phyloP scores from a whole-genome alignment of 495 filamentous ascomycete genomes.

The Aspergillus campestris region DNA sequence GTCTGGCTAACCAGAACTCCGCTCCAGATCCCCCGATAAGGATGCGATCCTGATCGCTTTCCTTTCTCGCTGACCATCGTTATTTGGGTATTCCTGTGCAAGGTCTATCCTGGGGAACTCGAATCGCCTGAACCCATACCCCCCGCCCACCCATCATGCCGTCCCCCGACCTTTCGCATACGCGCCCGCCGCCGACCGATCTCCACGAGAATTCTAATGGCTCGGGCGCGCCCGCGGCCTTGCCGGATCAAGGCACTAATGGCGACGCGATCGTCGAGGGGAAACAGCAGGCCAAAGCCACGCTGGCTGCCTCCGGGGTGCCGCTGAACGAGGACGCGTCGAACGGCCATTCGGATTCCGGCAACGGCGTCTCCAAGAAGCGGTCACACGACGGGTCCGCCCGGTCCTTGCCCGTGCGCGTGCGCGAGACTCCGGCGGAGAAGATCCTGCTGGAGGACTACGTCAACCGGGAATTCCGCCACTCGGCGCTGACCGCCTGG shows the following conservation, averaged over 20 bases:
- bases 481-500: constrained; percentile 46
- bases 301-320: constrained; percentile 43
- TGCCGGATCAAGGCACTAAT: constrained; percentile 19
- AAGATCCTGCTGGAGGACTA: constrained; percentile 66
- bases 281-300: constrained; percentile 52
- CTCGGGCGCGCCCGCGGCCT: constrained; percentile 16
- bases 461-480: constrained; percentile 64
- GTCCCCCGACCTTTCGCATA: constrained; percentile 27
- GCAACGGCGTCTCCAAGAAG: constrained; percentile 38
- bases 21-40: constrained; percentile 18
- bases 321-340: constrained; percentile 18
- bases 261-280: constrained; percentile 43
- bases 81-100: background rate
- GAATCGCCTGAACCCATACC: background rate
- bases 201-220: constrained; percentile 17
- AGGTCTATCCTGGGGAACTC: constrained; percentile 12
- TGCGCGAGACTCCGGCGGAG: constrained; percentile 34
- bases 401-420: constrained; percentile 23
- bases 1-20: constrained; percentile 12
- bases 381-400: constrained; percentile 52
- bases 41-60: constrained; percentile 29
- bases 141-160: constrained; percentile 21
- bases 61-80: background rate
- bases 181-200: constrained; percentile 18
- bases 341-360: constrained; percentile 19